A percentile compares a stretch with the other conserved stretches of the same genome.
Evolutionary conservation across 2,329 filamentous ascomycete species (phyloP).

Genomic region (Talaromyces piceae): DNA sequence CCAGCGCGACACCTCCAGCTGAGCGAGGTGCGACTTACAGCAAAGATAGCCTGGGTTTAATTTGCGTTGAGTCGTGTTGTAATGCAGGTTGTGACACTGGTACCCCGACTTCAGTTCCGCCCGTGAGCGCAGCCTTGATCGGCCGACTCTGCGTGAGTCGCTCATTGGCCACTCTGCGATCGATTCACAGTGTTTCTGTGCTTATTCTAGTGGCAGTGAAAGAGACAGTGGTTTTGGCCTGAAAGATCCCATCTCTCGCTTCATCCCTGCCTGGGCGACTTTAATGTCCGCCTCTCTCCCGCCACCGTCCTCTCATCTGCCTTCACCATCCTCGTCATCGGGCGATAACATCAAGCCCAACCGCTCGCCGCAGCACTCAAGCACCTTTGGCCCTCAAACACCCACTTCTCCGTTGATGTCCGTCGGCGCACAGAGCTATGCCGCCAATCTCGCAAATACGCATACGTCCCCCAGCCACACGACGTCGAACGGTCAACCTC

Average conservation of each 20-base stretch:
- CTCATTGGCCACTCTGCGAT: conserved; percentile 9
- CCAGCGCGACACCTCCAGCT: not conserved
- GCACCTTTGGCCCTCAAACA: conserved; percentile 30
- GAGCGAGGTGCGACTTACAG: not conserved
- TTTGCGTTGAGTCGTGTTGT: not conserved
- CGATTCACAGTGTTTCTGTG: conserved; percentile 2
- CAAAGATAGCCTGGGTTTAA: not conserved
- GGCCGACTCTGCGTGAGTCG: conserved; percentile 9
- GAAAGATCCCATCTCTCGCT: not conserved
- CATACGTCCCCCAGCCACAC: conserved; percentile 40
- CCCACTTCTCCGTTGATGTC: conserved; percentile 44
- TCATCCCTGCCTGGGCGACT: not conserved
- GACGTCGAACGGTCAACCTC: conserved; percentile 32
- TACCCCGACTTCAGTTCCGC: conserved; percentile 4
- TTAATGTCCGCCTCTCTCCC: conserved; percentile 34
- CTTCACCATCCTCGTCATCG: conserved; percentile 38
- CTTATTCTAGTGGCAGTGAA: not conserved
- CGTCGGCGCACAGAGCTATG: conserved; percentile 43
- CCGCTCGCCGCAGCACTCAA: conserved; percentile 20
- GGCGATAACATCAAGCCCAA: conserved; percentile 32
- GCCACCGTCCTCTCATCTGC: conserved; percentile 26
- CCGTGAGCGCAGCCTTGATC: conserved; percentile 12
- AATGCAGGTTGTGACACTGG: conserved; percentile 9
- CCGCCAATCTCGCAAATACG: conserved; percentile 37
- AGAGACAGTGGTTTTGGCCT: not conserved